These are phyloP conservation scores for Corylus americana DNA, from an alignment of 306 rosid species.

Conservation along the genomic window DNA sequence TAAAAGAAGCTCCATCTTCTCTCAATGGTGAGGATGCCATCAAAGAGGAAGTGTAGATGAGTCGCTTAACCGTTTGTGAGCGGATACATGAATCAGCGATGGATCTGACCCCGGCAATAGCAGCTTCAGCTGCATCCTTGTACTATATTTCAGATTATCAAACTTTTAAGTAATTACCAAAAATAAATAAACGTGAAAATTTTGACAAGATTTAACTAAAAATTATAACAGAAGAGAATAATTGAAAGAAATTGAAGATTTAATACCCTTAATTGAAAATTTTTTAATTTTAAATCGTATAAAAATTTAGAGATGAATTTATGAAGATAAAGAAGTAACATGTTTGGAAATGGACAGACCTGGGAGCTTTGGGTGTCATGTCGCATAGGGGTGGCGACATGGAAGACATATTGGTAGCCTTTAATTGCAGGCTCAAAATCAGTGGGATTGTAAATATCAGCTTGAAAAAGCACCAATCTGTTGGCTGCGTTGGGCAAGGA, in stretches of 20 bases:
- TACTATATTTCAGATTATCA: slow-evolving; percentile 27
- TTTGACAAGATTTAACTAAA: too few species aligned
- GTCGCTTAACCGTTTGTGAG: slow-evolving; percentile 42
- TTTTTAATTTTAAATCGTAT: too few species aligned
- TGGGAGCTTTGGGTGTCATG: slow-evolving; percentile 33
- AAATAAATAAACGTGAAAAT: too few species aligned
- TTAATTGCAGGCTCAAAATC: slow-evolving; percentile 37
- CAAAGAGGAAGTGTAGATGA: slow-evolving; percentile 52
- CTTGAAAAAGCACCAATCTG: slow-evolving; percentile 45
- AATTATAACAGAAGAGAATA: too few species aligned
- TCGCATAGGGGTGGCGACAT: slow-evolving; percentile 40
- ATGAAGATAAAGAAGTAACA: too few species aligned
- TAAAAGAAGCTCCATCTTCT: slow-evolving; percentile 37
- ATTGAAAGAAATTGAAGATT: too few species aligned
- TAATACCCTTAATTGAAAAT: too few species aligned
- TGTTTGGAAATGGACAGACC: slow-evolving; percentile 23
- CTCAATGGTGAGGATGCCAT: slow-evolving; percentile 43
- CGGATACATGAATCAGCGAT: slow-evolving; percentile 37
- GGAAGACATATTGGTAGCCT: slow-evolving; percentile 55
- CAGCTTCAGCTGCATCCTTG: slow-evolving; percentile 41
- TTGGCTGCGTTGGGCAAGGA: slow-evolving; percentile 36
- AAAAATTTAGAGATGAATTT: too few species aligned
- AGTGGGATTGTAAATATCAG: slow-evolving; percentile 37
- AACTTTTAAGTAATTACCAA: background rate
- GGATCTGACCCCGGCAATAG: slow-evolving; percentile 26